A percentile compares a stretch with the other conserved stretches of the same genome.
Conservation (phyloP, 805 yeast species). For the Saccharomycopsis malanga region DNA sequence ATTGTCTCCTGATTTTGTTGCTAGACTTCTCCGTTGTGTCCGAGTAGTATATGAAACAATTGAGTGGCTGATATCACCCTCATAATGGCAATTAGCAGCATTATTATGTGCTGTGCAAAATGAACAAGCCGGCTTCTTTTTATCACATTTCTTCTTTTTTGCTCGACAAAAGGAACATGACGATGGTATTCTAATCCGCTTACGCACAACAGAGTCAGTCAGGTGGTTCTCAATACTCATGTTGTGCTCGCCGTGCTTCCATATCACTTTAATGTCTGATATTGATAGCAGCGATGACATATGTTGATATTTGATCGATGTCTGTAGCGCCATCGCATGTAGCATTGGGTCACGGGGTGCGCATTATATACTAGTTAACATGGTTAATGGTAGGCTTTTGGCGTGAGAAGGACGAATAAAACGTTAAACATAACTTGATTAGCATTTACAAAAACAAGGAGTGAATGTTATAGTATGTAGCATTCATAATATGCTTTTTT, state of each 20-base stretch:
- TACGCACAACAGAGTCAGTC: neutral
- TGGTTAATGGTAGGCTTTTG: too few relatives aligned
- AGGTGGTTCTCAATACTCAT: neutral
- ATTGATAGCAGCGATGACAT: neutral
- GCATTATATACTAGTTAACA: neutral
- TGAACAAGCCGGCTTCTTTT: slow-evolving; percentile 15
- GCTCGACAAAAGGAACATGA: slow-evolving; percentile 18
- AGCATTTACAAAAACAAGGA: too few relatives aligned
- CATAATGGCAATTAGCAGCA: slow-evolving; percentile 2
- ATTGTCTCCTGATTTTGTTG: too few relatives aligned
- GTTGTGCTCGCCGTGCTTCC: too few relatives aligned
- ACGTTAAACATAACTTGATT: too few relatives aligned
- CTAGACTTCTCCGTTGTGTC: too few relatives aligned
- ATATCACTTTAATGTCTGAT: neutral
- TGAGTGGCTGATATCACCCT: neutral
- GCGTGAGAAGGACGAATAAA: too few relatives aligned
- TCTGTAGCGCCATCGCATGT: neutral
- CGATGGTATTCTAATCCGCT: slow-evolving; percentile 5
- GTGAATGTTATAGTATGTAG: too few relatives aligned
- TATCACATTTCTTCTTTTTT: slow-evolving; percentile 19
- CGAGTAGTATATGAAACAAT: too few relatives aligned
- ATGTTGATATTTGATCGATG: neutral
- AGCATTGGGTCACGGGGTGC: neutral
- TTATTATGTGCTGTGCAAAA: slow-evolving; percentile 12
- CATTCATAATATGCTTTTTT: too few relatives aligned